A percentile compares a stretch with the other conserved stretches of the same genome.
phyloP scores from a whole-genome alignment of 169 alveolate species.

The Plasmodium inui region DNA sequence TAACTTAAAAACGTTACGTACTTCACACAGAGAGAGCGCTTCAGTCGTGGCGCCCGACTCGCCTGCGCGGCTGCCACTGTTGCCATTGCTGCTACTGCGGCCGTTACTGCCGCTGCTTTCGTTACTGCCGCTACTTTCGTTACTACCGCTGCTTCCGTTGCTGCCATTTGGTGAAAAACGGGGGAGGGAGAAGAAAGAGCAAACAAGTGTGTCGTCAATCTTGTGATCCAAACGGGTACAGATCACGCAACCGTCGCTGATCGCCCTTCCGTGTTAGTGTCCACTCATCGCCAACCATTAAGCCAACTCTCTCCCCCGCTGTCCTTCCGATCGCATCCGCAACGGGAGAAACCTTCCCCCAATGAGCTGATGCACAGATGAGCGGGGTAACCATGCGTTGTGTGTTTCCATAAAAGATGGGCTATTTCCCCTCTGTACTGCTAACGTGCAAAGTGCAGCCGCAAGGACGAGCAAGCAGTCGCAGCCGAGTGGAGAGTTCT shows the following conservation, averaged over 20 bases:
- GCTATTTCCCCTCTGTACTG: neutral
- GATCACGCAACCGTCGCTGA: neutral
- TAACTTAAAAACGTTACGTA: constrained; percentile 32
- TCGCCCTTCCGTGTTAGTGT: neutral
- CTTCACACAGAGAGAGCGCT: constrained; percentile 27
- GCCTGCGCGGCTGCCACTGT: neutral
- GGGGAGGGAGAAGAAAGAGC: neutral
- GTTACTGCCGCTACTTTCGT: too few relatives aligned
- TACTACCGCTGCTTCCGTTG: too few relatives aligned
- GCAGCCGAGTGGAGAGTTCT: neutral
- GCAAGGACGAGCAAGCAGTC: neutral
- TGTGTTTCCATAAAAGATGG: neutral
- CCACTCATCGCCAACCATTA: neutral
- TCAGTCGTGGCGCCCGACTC: neutral
- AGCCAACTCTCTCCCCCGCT: neutral
- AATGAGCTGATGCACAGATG: neutral
- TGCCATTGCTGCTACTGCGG: too few relatives aligned
- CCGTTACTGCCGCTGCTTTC: too few relatives aligned
- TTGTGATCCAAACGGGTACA: neutral
- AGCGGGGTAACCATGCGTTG: neutral
- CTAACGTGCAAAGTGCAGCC: neutral
- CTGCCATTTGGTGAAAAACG: neutral
- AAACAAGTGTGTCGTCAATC: neutral
- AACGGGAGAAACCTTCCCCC: neutral
- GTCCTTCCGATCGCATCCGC: neutral